Conservation (phyloP, 495 filamentous ascomycete species). For the Sphaerosporella brunnea region DNA sequence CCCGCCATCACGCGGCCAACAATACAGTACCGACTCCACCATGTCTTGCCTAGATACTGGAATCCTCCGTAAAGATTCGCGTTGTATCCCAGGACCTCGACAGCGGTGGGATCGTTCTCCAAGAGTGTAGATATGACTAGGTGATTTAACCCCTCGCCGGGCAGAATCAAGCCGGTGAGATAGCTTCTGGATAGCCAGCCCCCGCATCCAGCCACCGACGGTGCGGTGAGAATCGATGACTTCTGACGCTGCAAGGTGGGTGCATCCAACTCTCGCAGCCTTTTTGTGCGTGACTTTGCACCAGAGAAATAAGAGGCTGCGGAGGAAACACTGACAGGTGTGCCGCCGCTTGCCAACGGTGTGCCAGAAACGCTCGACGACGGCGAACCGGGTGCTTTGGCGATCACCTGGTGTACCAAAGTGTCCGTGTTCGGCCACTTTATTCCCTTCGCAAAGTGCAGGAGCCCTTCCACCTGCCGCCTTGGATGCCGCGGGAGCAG, state of each 20-base stretch:
- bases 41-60: constrained; percentile 47
- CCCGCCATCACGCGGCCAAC: constrained; percentile 59
- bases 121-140: constrained; percentile 62
- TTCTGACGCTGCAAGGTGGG: constrained; percentile 5
- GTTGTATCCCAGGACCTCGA: constrained; percentile 45
- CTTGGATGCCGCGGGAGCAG: constrained; percentile 19
- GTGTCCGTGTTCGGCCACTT: constrained; percentile 34
- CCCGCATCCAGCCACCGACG: constrained; percentile 15
- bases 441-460: constrained; percentile 40
- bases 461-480: constrained; percentile 37
- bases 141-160: constrained; percentile 54
- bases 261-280: constrained; percentile 21
- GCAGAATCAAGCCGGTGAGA: constrained; percentile 59
- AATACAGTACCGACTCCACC: constrained; percentile 68
- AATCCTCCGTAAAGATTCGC: constrained; percentile 69
- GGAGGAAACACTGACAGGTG: background rate
- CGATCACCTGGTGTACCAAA: constrained; percentile 20
- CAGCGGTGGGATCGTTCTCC: constrained; percentile 52
- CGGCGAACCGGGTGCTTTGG: background rate
- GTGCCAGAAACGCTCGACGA: background rate
- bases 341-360: background rate
- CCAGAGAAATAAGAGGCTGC: background rate
- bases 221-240: constrained; percentile 1
- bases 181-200: constrained; percentile 76
- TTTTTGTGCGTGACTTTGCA: constrained; percentile 4